Conservation (phyloP, 1,139 yeast genomes). For the Eremothecium sinecaudum region DNA sequence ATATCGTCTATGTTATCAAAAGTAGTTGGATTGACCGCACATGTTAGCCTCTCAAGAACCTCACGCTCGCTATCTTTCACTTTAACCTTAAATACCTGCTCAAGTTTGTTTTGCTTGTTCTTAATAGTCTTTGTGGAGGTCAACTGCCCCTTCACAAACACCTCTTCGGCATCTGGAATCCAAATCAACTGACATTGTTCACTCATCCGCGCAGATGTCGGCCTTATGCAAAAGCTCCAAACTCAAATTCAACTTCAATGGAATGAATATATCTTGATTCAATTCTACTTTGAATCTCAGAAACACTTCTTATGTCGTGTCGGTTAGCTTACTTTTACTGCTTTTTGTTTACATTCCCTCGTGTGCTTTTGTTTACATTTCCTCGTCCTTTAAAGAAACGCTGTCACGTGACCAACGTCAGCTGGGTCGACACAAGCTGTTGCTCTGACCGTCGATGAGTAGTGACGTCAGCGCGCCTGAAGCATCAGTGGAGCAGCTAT, state of each 20-base stretch:
- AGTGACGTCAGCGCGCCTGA: too few relatives aligned
- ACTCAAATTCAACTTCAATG: conserved; percentile 1
- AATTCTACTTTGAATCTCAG: too few relatives aligned
- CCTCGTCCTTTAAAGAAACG: too few relatives aligned
- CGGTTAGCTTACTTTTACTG: too few relatives aligned
- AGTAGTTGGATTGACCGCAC: conserved; percentile 70
- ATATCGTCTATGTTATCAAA: conserved; percentile 88
- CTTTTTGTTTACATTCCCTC: too few relatives aligned
- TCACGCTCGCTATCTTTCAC: conserved; percentile 32
- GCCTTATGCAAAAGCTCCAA: conserved; percentile 2
- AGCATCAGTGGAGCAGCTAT: too few relatives aligned
- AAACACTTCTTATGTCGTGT: too few relatives aligned
- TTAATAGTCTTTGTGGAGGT: conserved; percentile 16
- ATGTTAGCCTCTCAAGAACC: conserved; percentile 43
- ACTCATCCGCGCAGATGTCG: conserved; percentile 6
- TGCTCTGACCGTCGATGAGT: too few relatives aligned
- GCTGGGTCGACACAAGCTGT: too few relatives aligned
- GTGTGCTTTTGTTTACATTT: too few relatives aligned
- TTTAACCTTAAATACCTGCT: conserved; percentile 12
- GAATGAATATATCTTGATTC: too few relatives aligned
- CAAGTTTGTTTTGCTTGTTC: conserved; percentile 18
- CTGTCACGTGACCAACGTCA: too few relatives aligned
- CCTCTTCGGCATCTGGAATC: conserved; percentile 61
- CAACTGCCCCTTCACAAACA: conserved; percentile 64
- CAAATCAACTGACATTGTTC: conserved; percentile 45